Evolutionary conservation across 176 grass and related monocot genomes (phyloP), one percentile per base, ranked within the genome.

Genomic region (Cocos nucifera): DNA sequence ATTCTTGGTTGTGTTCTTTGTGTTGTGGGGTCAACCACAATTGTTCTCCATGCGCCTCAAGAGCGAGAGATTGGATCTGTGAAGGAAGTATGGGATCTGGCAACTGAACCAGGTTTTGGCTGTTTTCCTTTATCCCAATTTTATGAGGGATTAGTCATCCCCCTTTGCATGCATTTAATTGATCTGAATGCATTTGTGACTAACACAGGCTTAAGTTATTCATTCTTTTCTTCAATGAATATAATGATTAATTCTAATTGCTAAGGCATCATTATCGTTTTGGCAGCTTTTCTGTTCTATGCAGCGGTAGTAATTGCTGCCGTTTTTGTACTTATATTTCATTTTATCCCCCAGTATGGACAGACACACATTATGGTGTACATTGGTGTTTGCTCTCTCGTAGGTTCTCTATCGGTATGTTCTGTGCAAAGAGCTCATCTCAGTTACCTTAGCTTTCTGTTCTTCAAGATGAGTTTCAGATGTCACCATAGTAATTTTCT

Each of bases 341-440:
- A 74, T 80, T 70, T 84, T 78, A 72, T 87, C 55, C 88, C 88
- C 39, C 80, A 78, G 57, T 93, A 76, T 62, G 88, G 88, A 5
- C 88, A 93, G 59, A 87, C 88, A 39, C 88, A 93, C 72, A 79
- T 93, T 59, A 93, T 93, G 83, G 83, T 93, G 57, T 93, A 93
- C 53, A 79, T 87, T 69, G 88, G 80, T 63, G 80, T 93, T 83
- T 93, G 88, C 29, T 93, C 88, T 84, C 88, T 93, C 39, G 74
- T 93, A 35, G 88, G 88, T 51, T 93, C 88, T 65, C 78, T 93
- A 56, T 93, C 88, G 70, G 88, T 93, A 84, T 35, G 54, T 21
- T 57, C 18, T 60, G 17, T 62, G 50, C 59, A 51, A 23, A 52
- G 22, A 17, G 23, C 49, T 50, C 20, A 55, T 48, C 15, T 17